phyloP scores from a whole-genome alignment of 306 rosid genomes.

The Rosa rugosa region DNA sequence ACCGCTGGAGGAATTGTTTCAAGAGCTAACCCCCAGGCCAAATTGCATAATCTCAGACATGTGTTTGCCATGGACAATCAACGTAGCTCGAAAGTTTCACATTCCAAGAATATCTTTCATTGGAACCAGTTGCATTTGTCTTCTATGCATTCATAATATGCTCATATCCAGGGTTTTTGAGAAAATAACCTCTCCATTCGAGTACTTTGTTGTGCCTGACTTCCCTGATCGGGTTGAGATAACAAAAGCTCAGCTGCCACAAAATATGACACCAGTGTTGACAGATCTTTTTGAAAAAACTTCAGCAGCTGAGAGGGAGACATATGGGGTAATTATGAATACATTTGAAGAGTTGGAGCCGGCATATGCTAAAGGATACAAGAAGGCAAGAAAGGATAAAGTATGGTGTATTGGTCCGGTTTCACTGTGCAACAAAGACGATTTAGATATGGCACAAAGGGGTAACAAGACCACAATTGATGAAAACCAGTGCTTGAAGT shows the following conservation, averaged over 20 bases:
- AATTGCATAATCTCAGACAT: constrained; percentile 64
- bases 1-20: constrained; percentile 37
- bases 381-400: constrained; percentile 32
- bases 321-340: constrained; percentile 34
- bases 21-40: constrained; percentile 41
- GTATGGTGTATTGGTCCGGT: constrained; percentile 57
- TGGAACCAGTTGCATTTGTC: neutral
- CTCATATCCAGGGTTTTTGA: neutral
- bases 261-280: too few relatives aligned
- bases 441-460: constrained; percentile 53
- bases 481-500: constrained; percentile 25
- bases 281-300: neutral
- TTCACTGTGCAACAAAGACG: constrained; percentile 33
- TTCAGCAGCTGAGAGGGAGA: neutral
- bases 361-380: constrained; percentile 38
- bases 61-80: constrained; percentile 38
- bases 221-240: constrained; percentile 22
- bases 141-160: neutral
- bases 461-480: constrained; percentile 42
- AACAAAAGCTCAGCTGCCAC: constrained; percentile 18
- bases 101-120: constrained; percentile 27
- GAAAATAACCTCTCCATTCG: neutral
- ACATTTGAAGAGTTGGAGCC: constrained; percentile 46
- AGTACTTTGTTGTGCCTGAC: constrained; percentile 18
- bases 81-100: neutral